Evolutionary conservation across 1,284 basidiomycete species (phyloP), one percentile per base, ranked within the genome.

Genomic region (Boletellus deceptivus): DNA sequence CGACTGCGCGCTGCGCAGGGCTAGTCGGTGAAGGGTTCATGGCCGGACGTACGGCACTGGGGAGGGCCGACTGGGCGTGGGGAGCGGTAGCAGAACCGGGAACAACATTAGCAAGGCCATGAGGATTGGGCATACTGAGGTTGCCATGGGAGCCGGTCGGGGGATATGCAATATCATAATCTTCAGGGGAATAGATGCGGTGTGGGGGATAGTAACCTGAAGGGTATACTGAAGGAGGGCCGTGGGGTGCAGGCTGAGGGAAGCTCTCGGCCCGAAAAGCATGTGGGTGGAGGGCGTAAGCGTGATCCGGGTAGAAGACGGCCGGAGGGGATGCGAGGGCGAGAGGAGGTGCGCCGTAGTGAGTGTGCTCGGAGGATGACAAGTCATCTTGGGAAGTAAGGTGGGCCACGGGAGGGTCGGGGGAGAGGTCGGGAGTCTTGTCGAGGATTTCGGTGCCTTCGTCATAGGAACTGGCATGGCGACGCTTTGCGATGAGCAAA

Each of bases 391-490:
- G 2, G 41, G 48, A 49, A 1, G 51, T 25, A 39, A 47, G 17
- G 0, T 60, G 51, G 16, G 46, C 51, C 36, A 49, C 42, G 18
- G 59, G 52, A 9, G 49, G 54, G 36, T 59, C 52, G 16, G 38
- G 0, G 20, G 53, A 50, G 5, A 42, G 16, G 34, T 62, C 46
- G 29, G 48, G 52, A 0, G 49, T 38, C 39, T 64, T 69, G 47
- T 65, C 69, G 22, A 67, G 55, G 38, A 43, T 67, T 38, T 70
- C 69, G 27, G 56, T 55, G 33, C 68, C 66, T 14, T 70, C 69
- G 4, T 69, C 59, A 9, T 55, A 49, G 2, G 48, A 25, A 5
- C 43, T 53, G 10, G 65, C 55, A 25, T 13, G 47, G 25, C 60
- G 66, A 11, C 60, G 69, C 49, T 44, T 63, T 18, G 49, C 48